Percentiles rank a stretch among this genome's conserved stretches.
Evolutionary conservation across 148 eudicot genomes (phyloP).

Genomic region (Arbutus unedo): DNA sequence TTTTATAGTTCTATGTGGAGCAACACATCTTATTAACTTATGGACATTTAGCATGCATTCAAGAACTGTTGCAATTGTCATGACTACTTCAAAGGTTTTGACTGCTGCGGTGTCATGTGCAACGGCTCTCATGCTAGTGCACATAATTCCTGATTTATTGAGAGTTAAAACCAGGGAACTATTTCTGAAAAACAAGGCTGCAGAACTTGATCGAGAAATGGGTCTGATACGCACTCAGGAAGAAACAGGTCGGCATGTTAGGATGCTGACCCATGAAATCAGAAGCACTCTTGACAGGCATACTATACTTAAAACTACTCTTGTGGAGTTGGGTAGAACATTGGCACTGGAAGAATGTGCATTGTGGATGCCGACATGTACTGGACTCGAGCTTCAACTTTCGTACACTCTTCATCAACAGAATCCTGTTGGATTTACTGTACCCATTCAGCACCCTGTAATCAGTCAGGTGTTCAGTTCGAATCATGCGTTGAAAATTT

Average conservation of each 20-base stretch:
- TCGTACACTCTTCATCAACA: conserved; percentile 89
- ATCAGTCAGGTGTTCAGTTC: conserved; percentile 77
- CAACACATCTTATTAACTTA: conserved; percentile 79
- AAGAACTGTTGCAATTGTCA: conserved; percentile 71
- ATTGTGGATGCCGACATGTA: conserved; percentile 92
- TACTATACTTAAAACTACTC: conserved; percentile 84
- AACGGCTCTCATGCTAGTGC: conserved; percentile 92
- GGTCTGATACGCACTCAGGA: conserved; percentile 93
- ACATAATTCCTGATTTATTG: conserved; percentile 86
- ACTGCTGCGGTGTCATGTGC: conserved; percentile 90
- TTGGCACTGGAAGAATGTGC: conserved; percentile 94
- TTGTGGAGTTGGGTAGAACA: conserved; percentile 91
- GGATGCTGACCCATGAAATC: conserved; percentile 95
- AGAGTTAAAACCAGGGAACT: conserved; percentile 91
- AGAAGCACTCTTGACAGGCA: conserved; percentile 96
- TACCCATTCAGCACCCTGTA: conserved; percentile 83
- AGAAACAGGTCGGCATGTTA: conserved; percentile 91
- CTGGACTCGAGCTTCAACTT: conserved; percentile 84
- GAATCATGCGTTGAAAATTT: conserved; percentile 69
- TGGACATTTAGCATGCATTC: conserved; percentile 81
- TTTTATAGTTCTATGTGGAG: conserved; percentile 93
- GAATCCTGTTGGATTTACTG: conserved; percentile 81
- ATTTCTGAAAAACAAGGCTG: conserved; percentile 92
- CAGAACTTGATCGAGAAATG: conserved; percentile 91
- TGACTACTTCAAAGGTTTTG: conserved; percentile 77